Base-by-base conservation (phyloP, 306 rosid species). In the Cotoneaster glaucophyllus region DNA sequence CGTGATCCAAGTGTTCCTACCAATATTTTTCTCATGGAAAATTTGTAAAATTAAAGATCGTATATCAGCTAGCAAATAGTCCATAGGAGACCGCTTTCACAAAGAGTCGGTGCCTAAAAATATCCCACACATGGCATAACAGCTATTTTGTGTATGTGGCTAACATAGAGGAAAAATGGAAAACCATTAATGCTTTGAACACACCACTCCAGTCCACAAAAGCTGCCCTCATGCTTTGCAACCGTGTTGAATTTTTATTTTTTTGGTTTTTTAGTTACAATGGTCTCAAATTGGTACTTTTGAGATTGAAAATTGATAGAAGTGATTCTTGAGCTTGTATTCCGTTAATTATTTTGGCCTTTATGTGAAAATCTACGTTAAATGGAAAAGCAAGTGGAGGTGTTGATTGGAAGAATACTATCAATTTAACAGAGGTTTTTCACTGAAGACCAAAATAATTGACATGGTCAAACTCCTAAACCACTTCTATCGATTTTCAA, bases 201-300 rank as follows among this genome's bases (percentile, higher is more conserved):
- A 32, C 7, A 34, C 13, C 32, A 22, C 25, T 15, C n/a, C 61
- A 28, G 69, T 74, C 77, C 77, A 77, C 76, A 74, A 80, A 61
- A 69, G 52, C 75, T 69, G 70, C 67, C 37, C 63, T 69, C 71
- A 62, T 26, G 73, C n/a, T 43, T 57, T 29, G 72, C 29, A 53
- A 43, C 73, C 39, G n/a, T 62, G 67, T 52, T 78, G 77, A 19
- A 48, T 28, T 78, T 37, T 78, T 67, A 4, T 65, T 22, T 24
- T 54, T 37, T 21, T 19, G 0, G 4, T 21, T 18, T 54, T 54
- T 48, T 13, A 48, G 19, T 11, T 48, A 11, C 19, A 3, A 4
- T 48, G 4, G 21, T 11, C 54, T 17, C 4, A 11, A 11, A 14
- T 48, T 1, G 54, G 21, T 48, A 48, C 4, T 13, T 48, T 34